These are phyloP conservation scores for Stemphylium lycopersici DNA, from an alignment of 2,329 filamentous ascomycete genomes.

Conservation along the genomic window DNA sequence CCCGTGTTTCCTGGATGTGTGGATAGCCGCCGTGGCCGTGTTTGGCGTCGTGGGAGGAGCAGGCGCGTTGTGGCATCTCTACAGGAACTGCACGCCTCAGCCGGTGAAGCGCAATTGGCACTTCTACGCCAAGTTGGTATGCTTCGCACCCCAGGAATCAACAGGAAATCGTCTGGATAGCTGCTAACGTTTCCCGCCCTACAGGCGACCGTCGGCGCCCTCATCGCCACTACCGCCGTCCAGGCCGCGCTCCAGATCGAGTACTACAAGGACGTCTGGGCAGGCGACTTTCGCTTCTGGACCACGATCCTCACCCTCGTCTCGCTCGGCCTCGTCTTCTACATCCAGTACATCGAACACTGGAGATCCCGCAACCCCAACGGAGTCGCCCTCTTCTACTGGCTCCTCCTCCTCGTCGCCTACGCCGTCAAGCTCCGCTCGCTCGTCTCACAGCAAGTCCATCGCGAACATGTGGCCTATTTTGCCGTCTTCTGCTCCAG, in stretches of 20 bases:
- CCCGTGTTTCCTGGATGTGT: constrained; percentile 94
- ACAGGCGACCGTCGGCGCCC: constrained; percentile 67
- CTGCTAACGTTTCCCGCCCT: constrained; percentile 16
- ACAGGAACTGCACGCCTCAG: constrained; percentile 70
- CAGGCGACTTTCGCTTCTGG: constrained; percentile 84
- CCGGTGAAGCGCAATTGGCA: constrained; percentile 83
- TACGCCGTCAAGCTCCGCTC: constrained; percentile 85
- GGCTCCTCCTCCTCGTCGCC: constrained; percentile 82
- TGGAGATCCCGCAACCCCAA: constrained; percentile 82
- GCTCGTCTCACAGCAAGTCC: constrained; percentile 77
- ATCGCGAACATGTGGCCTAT: constrained; percentile 70
- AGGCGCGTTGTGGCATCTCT: constrained; percentile 78
- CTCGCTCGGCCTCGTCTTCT: constrained; percentile 76
- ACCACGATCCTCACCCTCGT: constrained; percentile 73
- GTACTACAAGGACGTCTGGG: constrained; percentile 72
- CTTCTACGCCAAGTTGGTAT: constrained; percentile 90
- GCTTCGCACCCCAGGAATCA: not conserved
- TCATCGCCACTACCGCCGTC: constrained; percentile 71
- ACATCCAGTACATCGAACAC: constrained; percentile 86
- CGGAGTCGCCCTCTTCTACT: constrained; percentile 88
- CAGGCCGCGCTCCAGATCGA: constrained; percentile 80
- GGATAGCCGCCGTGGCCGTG: constrained; percentile 76
- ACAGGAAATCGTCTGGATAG: not conserved
- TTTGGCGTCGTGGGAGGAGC: constrained; percentile 81
- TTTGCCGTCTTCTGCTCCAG: constrained; percentile 78